A percentile compares a stretch with the other conserved stretches of the same genome.
phyloP scores from a whole-genome alignment of 805 yeast genomes.

The Hanseniaspora singularis region DNA sequence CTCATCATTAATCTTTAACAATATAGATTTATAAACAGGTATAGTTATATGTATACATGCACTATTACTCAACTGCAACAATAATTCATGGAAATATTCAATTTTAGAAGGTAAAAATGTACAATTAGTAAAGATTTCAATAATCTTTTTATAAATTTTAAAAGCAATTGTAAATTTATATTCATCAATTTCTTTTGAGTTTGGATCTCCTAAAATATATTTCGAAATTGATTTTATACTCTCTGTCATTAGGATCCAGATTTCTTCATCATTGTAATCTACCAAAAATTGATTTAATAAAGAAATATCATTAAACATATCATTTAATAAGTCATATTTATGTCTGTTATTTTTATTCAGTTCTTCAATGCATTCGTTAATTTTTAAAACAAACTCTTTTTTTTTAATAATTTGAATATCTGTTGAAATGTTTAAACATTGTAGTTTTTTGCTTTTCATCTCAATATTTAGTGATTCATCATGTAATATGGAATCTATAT shows the following conservation, averaged over 20 bases:
- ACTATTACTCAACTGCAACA: constrained; percentile 8
- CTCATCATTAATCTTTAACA: too few relatives aligned
- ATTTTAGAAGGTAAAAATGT: not conserved
- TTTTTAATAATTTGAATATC: not conserved
- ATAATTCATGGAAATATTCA: constrained; percentile 1
- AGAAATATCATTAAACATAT: not conserved
- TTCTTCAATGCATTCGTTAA: not conserved
- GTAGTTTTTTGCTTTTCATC: not conserved
- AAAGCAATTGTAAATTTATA: not conserved
- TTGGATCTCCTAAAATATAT: constrained; percentile 14
- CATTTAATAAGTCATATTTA: not conserved
- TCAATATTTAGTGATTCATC: not conserved
- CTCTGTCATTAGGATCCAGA: not conserved
- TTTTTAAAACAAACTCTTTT: not conserved
- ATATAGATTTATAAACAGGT: constrained; percentile 2
- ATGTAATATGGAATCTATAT: not conserved
- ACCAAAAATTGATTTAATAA: constrained; percentile 2
- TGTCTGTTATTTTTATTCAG: not conserved
- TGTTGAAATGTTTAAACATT: not conserved
- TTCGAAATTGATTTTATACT: not conserved
- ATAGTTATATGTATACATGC: constrained; percentile 14
- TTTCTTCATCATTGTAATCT: not conserved
- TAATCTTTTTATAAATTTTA: constrained; percentile 7
- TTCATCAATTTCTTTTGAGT: not conserved
- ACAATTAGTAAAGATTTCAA: not conserved